phyloP scores from a whole-genome alignment of 2,329 filamentous ascomycete species.

The Eutypa lata region DNA sequence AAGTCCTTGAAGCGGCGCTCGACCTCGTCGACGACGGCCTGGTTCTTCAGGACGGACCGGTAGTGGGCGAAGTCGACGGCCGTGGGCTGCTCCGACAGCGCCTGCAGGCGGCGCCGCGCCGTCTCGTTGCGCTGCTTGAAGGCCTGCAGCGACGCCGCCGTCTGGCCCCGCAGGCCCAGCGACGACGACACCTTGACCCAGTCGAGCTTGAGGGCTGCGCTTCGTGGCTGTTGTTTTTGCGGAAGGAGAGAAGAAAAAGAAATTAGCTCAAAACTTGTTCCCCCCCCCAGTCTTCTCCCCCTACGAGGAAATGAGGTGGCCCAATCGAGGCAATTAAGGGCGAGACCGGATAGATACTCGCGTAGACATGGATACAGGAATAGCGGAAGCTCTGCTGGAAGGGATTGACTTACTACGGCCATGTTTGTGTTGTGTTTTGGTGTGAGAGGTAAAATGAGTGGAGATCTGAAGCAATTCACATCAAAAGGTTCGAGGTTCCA shows the following conservation, averaged over 20 bases:
- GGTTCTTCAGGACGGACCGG: slow-evolving; percentile 92
- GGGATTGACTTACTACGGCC: slow-evolving; percentile 60
- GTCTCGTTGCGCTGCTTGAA: slow-evolving; percentile 99
- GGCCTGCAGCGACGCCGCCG: slow-evolving; percentile 81
- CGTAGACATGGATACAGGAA: background rate
- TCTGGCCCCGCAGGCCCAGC: slow-evolving; percentile 94
- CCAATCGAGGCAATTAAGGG: slow-evolving; percentile 27
- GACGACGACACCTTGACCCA: slow-evolving; percentile 93
- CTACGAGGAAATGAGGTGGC: slow-evolving; percentile 4
- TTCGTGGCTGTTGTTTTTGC: slow-evolving; percentile 61
- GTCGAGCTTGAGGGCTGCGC: slow-evolving; percentile 98
- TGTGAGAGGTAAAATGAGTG: slow-evolving; percentile 40
- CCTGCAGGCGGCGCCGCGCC: slow-evolving; percentile 86
- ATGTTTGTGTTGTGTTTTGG: slow-evolving; percentile 52
- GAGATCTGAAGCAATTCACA: slow-evolving; percentile 47
- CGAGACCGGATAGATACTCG: background rate
- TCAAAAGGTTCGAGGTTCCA: slow-evolving; percentile 19
- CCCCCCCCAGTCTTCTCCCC: slow-evolving; percentile 6
- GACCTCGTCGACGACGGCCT: slow-evolving; percentile 91
- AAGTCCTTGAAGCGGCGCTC: slow-evolving; percentile 92
- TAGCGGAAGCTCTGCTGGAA: slow-evolving; percentile 13
- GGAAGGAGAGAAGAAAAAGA: slow-evolving; percentile 24
- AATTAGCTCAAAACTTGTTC: slow-evolving; percentile 53
- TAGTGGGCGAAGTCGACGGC: slow-evolving; percentile 92
- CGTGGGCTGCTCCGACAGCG: slow-evolving; percentile 79